Evolutionary conservation across 2,329 filamentous ascomycete genomes (phyloP).

Genomic region (Lanzia echinophila): DNA sequence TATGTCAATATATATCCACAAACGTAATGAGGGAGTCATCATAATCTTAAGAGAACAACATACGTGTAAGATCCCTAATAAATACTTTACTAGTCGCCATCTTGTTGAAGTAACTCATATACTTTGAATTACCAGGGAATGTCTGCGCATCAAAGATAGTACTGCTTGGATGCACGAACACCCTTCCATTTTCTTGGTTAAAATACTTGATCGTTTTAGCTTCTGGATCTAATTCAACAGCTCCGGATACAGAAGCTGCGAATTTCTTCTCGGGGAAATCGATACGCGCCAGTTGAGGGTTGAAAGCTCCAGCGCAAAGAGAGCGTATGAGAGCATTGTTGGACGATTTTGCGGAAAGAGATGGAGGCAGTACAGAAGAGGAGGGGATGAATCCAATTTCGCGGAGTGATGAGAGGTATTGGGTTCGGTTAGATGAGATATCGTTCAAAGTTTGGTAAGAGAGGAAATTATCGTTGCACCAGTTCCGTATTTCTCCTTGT

Average conservation of each 20-base stretch:
- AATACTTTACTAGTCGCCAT: constrained; percentile 92
- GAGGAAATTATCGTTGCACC: constrained; percentile 82
- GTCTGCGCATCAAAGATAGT: constrained; percentile 77
- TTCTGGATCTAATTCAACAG: constrained; percentile 89
- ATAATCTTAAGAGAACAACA: constrained; percentile 33
- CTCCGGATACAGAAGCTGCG: constrained; percentile 75
- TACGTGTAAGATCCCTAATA: constrained; percentile 82
- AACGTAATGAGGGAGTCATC: neutral
- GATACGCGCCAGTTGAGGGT: constrained; percentile 84
- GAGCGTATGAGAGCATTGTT: constrained; percentile 33
- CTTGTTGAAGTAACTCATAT: constrained; percentile 85
- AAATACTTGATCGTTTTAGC: constrained; percentile 90
- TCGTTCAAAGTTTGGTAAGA: constrained; percentile 78
- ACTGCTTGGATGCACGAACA: constrained; percentile 89
- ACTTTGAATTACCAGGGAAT: constrained; percentile 68
- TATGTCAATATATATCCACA: neutral
- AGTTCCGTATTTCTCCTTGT: constrained; percentile 60
- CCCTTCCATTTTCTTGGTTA: constrained; percentile 73
- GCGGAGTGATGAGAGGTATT: constrained; percentile 78
- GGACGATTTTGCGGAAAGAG: constrained; percentile 42
- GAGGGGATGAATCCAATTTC: constrained; percentile 72
- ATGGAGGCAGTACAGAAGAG: constrained; percentile 15
- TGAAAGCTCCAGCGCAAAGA: constrained; percentile 43
- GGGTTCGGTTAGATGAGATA: constrained; percentile 76
- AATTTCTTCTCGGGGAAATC: constrained; percentile 96